A percentile compares a stretch with the other conserved stretches of the same genome.
Evolutionary conservation across 1,284 basidiomycete genomes (phyloP).

Genomic region (Microbotryum intermedium): DNA sequence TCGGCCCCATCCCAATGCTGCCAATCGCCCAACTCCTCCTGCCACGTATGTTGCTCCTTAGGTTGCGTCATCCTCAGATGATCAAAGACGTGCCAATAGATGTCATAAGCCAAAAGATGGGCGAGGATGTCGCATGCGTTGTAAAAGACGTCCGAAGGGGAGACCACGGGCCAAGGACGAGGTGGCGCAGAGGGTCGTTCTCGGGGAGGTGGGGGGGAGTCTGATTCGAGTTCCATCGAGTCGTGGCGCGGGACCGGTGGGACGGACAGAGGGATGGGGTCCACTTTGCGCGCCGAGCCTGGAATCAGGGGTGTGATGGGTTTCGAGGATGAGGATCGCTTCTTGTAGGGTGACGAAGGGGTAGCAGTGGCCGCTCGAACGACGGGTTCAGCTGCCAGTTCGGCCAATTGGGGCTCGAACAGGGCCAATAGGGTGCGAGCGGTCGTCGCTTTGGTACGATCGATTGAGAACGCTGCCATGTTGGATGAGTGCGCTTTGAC

Average conservation of each 20-base stretch:
- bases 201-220: not conserved
- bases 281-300: no score
- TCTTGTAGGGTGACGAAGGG: no score
- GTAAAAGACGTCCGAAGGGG: slow-evolving; percentile 10
- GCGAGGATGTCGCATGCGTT: slow-evolving; percentile 14
- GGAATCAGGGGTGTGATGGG: no score
- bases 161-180: not conserved
- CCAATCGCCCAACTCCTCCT: slow-evolving; percentile 18
- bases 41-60: not conserved
- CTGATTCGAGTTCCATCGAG: slow-evolving; percentile 15
- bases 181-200: not conserved
- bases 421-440: not conserved
- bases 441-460: not conserved
- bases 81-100: slow-evolving; percentile 9
- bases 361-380: no score
- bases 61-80: not conserved
- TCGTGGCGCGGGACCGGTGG: not conserved
- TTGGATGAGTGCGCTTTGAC: slow-evolving; percentile 17
- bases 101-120: slow-evolving; percentile 12
- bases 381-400: no score
- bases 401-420: not conserved
- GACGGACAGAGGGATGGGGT: not conserved
- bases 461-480: slow-evolving; percentile 3
- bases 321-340: no score
- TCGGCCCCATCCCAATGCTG: slow-evolving; percentile 8